These are phyloP conservation scores for Colletotrichum brevisporum DNA, from an alignment of 2,329 filamentous ascomycete species.

Conservation along the genomic window DNA sequence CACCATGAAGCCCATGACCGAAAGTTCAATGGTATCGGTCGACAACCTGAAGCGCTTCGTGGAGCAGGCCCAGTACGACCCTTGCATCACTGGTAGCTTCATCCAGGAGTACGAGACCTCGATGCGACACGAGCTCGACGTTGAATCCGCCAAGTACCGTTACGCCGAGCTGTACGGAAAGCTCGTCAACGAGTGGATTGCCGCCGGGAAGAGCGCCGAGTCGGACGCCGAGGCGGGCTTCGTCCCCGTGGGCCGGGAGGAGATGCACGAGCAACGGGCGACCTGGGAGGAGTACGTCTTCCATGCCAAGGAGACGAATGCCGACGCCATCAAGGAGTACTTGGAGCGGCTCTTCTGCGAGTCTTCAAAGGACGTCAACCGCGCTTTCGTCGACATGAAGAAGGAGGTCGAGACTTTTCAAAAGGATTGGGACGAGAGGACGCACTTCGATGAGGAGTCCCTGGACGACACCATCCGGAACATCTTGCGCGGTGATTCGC, in stretches of 20 bases:
- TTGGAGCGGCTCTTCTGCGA: conserved; percentile 64
- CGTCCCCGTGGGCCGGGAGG: conserved; percentile 64
- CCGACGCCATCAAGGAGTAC: conserved; percentile 61
- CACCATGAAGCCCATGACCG: conserved; percentile 48
- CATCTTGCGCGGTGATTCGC: conserved; percentile 55
- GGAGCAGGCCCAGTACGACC: conserved; percentile 66
- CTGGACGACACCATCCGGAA: conserved; percentile 54
- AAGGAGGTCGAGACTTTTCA: conserved; percentile 55
- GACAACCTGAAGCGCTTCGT: conserved; percentile 65
- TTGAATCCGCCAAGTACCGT: conserved; percentile 67
- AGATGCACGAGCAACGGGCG: conserved; percentile 66
- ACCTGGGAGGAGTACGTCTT: conserved; percentile 72
- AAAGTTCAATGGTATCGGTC: conserved; percentile 49
- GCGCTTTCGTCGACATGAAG: conserved; percentile 58
- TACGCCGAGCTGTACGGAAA: conserved; percentile 70
- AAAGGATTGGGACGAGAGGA: conserved; percentile 42
- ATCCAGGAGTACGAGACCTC: conserved; percentile 62
- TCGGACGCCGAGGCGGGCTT: conserved; percentile 53
- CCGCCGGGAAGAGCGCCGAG: conserved; percentile 50
- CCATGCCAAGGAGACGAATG: conserved; percentile 60
- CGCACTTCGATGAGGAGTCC: conserved; percentile 49
- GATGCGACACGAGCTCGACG: conserved; percentile 61
- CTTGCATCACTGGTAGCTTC: conserved; percentile 62
- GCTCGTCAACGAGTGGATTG: conserved; percentile 69
- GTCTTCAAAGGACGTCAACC: conserved; percentile 52